These are phyloP conservation scores for Nicotiana tomentosiformis DNA, from an alignment of 257 asterid genomes.

Conservation along the genomic window DNA sequence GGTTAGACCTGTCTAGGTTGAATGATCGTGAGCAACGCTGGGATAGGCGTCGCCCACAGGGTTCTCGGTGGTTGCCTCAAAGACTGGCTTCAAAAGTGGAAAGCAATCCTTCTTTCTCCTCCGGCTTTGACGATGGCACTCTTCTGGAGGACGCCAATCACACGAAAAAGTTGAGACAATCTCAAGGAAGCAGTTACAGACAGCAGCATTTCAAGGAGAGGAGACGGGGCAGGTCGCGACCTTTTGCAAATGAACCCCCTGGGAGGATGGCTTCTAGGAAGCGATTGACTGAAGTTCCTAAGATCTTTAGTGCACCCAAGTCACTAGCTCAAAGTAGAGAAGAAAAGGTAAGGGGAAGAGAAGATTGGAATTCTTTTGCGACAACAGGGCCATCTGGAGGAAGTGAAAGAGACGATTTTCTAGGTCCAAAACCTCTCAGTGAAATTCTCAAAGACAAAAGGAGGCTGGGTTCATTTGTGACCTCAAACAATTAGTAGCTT, in stretches of 20 bases:
- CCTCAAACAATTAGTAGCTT: neutral
- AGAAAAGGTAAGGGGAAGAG: conserved; percentile 26
- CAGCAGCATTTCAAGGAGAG: conserved; percentile 23
- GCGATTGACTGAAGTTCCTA: conserved; percentile 9
- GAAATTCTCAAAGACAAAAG: conserved; percentile 14
- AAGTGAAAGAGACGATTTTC: neutral
- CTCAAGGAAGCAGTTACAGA: conserved; percentile 17
- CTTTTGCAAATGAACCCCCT: conserved; percentile 15
- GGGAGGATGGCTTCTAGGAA: conserved; percentile 15
- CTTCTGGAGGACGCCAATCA: neutral
- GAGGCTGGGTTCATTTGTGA: conserved; percentile 2
- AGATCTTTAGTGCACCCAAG: conserved; percentile 28
- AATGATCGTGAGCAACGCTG: conserved; percentile 8
- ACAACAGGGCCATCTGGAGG: conserved; percentile 10
- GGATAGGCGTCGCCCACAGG: conserved; percentile 3
- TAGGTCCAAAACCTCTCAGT: neutral
- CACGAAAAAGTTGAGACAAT: conserved; percentile 2
- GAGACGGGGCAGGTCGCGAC: conserved; percentile 9
- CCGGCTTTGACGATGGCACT: neutral
- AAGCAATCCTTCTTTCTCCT: conserved; percentile 12
- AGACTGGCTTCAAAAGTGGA: conserved; percentile 29
- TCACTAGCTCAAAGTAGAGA: conserved; percentile 31
- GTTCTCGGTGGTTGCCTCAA: conserved; percentile 11
- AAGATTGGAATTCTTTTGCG: neutral
- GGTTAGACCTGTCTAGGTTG: conserved; percentile 11